Percentiles rank a stretch among this genome's conserved stretches.
These are phyloP conservation scores for Blastobotrys malaysiensis DNA, from an alignment of 1,139 yeast genomes.

Conservation along the genomic window DNA sequence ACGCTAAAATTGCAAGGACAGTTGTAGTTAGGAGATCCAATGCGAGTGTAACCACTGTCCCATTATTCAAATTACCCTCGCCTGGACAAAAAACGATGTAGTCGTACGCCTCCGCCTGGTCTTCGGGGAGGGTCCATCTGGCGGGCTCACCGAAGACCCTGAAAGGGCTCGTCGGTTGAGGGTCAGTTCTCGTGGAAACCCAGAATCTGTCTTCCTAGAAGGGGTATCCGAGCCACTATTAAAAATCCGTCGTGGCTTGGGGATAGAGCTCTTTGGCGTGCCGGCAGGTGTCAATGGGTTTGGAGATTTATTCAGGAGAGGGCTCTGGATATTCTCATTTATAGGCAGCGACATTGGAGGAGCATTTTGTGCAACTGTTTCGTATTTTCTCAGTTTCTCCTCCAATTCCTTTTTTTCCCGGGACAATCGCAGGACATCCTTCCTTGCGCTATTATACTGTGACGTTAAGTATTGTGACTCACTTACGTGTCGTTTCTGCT, in stretches of 20 bases:
- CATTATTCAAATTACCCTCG: conserved; percentile 18
- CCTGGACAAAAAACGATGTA: conserved; percentile 20
- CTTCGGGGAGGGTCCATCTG: conserved; percentile 1
- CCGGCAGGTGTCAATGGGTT: neutral
- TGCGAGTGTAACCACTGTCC: conserved; percentile 23
- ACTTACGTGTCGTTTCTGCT: conserved; percentile 19
- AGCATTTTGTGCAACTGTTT: neutral
- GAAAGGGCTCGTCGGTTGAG: conserved; percentile 7
- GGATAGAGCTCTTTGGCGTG: neutral
- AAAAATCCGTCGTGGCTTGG: neutral
- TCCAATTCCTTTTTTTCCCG: conserved; percentile 14
- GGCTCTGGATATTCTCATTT: neutral
- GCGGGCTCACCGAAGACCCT: conserved; percentile 2
- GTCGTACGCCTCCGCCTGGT: conserved; percentile 10
- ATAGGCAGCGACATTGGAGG: neutral
- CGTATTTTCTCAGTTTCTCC: conserved; percentile 7
- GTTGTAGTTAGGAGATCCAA: conserved; percentile 7
- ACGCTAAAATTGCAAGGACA: conserved; percentile 13
- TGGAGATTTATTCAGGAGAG: neutral
- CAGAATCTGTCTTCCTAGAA: neutral
- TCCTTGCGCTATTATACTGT: conserved; percentile 21
- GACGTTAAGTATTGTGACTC: conserved; percentile 24
- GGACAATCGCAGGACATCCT: conserved; percentile 15
- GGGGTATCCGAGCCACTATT: neutral
- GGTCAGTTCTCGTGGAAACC: neutral